These are phyloP conservation scores for Geotrichum reessii DNA, from an alignment of 1,139 yeast species.

Conservation along the genomic window DNA sequence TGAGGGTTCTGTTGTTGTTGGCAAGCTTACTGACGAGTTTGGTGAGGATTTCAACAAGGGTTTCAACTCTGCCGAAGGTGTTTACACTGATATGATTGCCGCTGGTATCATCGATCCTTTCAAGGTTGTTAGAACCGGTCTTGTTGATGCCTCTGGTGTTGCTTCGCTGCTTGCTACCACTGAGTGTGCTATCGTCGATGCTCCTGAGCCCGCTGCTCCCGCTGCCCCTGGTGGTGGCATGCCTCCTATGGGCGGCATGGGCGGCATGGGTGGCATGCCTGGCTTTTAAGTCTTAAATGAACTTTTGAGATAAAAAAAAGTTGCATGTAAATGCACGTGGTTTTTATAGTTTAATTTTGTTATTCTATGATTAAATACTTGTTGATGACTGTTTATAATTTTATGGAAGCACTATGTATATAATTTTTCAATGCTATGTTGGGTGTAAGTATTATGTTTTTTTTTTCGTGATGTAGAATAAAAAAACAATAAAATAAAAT, in stretches of 20 bases:
- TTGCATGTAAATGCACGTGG: not conserved
- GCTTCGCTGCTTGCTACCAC: constrained; percentile 97
- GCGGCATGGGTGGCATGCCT: constrained; percentile 44
- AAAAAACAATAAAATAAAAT: too few relatives aligned
- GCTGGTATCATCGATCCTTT: constrained; percentile 98
- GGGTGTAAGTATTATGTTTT: not conserved
- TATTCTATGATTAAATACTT: not conserved
- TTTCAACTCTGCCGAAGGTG: constrained; percentile 90
- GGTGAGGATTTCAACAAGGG: constrained; percentile 87
- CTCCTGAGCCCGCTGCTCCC: constrained; percentile 81
- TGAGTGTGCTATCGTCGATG: constrained; percentile 97
- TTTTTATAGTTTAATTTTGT: not conserved
- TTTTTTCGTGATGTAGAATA: too few relatives aligned
- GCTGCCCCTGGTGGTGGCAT: constrained; percentile 57
- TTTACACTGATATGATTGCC: constrained; percentile 92
- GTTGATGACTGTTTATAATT: not conserved
- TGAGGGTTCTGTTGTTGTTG: constrained; percentile 96
- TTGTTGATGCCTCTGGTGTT: constrained; percentile 96
- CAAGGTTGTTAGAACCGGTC: constrained; percentile 96
- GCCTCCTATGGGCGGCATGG: constrained; percentile 62
- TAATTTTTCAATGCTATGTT: constrained; percentile 1
- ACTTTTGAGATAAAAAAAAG: not conserved
- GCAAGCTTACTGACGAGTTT: constrained; percentile 78
- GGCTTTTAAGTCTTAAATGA: not conserved
- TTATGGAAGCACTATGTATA: constrained; percentile 11